Percentiles rank a stretch among this genome's conserved stretches.
phyloP scores from a whole-genome alignment of 2,329 filamentous ascomycete species.

The Madurella mycetomatis region DNA sequence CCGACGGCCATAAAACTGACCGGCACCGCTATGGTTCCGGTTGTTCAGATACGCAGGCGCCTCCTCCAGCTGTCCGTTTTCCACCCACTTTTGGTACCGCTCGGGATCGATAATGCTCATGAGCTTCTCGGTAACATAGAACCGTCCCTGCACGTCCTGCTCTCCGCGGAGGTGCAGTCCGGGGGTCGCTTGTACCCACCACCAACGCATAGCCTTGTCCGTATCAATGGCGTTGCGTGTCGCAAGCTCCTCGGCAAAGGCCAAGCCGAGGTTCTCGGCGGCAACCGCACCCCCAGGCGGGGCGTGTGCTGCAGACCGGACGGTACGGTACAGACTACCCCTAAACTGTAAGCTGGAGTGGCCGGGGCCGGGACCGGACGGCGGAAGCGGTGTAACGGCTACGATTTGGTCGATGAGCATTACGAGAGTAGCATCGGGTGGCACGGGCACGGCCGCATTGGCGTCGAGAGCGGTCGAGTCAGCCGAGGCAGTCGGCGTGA shows the following conservation, averaged over 20 bases:
- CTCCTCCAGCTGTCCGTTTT: conserved; percentile 39
- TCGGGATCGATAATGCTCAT: conserved; percentile 45
- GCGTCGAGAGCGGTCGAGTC: background rate
- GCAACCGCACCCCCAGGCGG: conserved; percentile 10
- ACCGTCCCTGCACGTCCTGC: conserved; percentile 48
- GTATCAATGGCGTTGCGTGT: conserved; percentile 25
- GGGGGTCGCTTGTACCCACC: conserved; percentile 30
- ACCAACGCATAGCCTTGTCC: conserved; percentile 25
- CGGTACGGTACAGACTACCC: conserved; percentile 29
- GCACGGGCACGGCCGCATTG: background rate
- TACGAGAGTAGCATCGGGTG: conserved; percentile 20
- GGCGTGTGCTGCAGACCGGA: conserved; percentile 9
- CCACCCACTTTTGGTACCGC: conserved; percentile 36
- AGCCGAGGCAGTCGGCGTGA: conserved; percentile 17
- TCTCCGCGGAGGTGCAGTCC: conserved; percentile 33
- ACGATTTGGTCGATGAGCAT: conserved; percentile 31
- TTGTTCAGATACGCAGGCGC: conserved; percentile 51
- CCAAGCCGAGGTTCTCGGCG: conserved; percentile 20
- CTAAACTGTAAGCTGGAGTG: conserved; percentile 23
- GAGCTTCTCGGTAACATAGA: conserved; percentile 53
- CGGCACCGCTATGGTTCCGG: conserved; percentile 40
- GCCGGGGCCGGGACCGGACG: background rate
- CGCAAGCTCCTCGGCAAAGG: conserved; percentile 28
- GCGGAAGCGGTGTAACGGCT: conserved; percentile 12
- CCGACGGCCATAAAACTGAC: conserved; percentile 40